phyloP scores from a whole-genome alignment of 441 rosid genomes.

The Pelargonium fulgidum region DNA sequence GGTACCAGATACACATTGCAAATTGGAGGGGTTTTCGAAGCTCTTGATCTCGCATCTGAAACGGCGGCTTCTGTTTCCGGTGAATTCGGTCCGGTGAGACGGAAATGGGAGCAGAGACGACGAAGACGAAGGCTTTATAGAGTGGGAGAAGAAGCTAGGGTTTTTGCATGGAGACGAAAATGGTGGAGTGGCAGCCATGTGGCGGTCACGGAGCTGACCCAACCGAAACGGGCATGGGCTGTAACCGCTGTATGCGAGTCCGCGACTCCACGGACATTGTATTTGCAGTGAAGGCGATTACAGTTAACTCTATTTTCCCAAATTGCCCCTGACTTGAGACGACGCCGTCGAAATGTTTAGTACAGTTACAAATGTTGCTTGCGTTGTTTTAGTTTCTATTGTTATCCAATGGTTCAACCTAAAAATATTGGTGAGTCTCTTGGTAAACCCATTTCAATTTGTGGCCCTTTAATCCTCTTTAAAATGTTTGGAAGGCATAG shows the following conservation, averaged over 20 bases:
- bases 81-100: neutral
- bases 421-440: no score
- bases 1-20: conserved; percentile 40
- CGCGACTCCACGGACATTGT: no score
- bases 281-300: neutral
- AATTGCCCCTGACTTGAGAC: neutral
- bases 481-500: no score
- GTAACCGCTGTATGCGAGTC: no score
- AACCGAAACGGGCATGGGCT: neutral
- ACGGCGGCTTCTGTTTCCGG: neutral
- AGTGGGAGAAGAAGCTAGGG: neutral
- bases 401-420: no score
- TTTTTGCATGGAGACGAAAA: neutral
- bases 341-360: neutral
- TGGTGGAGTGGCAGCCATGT: neutral
- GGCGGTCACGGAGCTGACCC: neutral
- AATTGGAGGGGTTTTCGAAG: conserved; percentile 47
- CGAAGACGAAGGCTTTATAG: neutral
- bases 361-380: no score
- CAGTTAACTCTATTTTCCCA: neutral
- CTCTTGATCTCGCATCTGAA: conserved; percentile 44
- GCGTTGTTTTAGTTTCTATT: no score
- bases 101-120: neutral
- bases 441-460: no score
- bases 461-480: no score